A percentile compares a stretch with the other conserved stretches of the same genome.
These are phyloP conservation scores for Macrophomina tecta DNA, from an alignment of 2,329 filamentous ascomycete genomes.

Conservation along the genomic window DNA sequence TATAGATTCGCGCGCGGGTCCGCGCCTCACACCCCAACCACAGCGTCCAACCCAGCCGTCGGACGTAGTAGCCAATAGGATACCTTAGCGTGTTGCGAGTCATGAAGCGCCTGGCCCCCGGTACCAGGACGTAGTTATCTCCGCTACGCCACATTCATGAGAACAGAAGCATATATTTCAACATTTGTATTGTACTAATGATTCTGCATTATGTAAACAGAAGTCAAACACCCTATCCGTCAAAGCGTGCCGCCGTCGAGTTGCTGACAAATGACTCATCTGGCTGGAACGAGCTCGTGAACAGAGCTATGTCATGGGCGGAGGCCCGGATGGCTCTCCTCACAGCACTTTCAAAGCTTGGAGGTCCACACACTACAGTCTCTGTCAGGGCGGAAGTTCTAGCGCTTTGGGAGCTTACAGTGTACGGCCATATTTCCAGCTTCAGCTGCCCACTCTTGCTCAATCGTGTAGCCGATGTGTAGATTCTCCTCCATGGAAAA, in stretches of 20 bases:
- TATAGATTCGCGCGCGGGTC: background rate
- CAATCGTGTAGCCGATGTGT: slow-evolving; percentile 5
- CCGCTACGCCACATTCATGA: background rate
- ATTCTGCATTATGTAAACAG: background rate
- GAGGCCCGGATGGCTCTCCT: slow-evolving; percentile 25
- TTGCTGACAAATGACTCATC: slow-evolving; percentile 13
- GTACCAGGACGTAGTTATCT: background rate
- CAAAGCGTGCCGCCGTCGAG: background rate
- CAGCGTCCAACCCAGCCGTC: background rate
- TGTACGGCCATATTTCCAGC: slow-evolving; percentile 27
- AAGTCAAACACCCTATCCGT: background rate
- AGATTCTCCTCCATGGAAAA: slow-evolving; percentile 4
- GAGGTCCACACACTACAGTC: slow-evolving; percentile 29
- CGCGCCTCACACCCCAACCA: background rate
- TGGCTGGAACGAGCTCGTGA: slow-evolving; percentile 27
- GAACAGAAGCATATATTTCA: background rate
- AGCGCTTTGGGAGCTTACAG: slow-evolving; percentile 14
- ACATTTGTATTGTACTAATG: background rate
- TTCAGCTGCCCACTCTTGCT: slow-evolving; percentile 16
- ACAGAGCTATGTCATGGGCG: slow-evolving; percentile 27
- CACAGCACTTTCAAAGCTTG: slow-evolving; percentile 29
- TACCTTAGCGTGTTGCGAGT: background rate
- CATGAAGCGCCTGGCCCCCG: background rate
- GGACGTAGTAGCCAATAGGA: background rate
- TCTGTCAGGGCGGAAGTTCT: background rate